Evolutionary conservation across 1,139 yeast genomes (phyloP), one percentile per base, ranked within the genome.

Genomic region (Yamadazyma kanchanaburiensis): DNA sequence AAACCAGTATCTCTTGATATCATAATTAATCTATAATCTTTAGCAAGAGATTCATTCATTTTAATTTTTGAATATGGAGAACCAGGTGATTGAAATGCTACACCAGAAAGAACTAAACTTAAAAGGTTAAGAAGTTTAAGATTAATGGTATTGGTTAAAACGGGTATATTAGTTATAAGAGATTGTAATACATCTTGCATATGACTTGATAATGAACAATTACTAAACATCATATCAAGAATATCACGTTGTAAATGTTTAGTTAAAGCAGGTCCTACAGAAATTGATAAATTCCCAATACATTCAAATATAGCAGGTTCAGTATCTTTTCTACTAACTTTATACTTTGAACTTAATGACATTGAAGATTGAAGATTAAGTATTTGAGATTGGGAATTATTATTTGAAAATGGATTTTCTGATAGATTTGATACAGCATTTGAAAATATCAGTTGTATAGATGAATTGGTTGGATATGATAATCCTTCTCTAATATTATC

Each of bases 221-320:
- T 66, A 27, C 67, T 74, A 46, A 91, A 72, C 60, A 89, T 74
- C 64, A 84, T 70, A 42, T 83, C 94, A 35, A 91, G 61, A 15
- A 89, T 74, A 46, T 87, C 95, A 40, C 82, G 71, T 42, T 88
- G 91, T 38, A 91, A 64, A 50, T 87, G 91, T 50, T 89, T 89
- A 0, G 96, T 84, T 32, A 91, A 65, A 1, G 96, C 95, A n/a
- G 96, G 95, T 0, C 96, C 97, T 9, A 89, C 88, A 0, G 97
- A 94, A 15, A 74, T 72, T 0, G 96, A 89, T 28, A 91, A 63
- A 58, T 86, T 84, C 0, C 94, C 87, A 29, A 91, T 73, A 52
- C 97, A 91, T 44, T 84, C 88, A 47, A 89, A 91, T 14, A 91
- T 78, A 1, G 96, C 89, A 0, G 88, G 83, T 43, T 87, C 95